Conservation (phyloP, 2,329 filamentous ascomycete species). For the Dactylellina parvicollis region DNA sequence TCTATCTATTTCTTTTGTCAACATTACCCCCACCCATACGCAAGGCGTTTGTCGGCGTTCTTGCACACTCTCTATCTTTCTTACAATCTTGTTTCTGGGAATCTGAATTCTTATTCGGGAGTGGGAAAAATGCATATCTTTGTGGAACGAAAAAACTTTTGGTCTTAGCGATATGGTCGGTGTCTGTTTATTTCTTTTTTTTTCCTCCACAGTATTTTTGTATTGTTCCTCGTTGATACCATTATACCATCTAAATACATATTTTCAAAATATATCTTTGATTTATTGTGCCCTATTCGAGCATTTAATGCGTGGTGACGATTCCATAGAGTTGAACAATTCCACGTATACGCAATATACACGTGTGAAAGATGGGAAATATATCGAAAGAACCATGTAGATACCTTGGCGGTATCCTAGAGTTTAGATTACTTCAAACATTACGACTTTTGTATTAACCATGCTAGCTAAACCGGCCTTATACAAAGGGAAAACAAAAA, state of each 20-base stretch:
- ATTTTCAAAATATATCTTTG: neutral
- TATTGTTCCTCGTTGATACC: neutral
- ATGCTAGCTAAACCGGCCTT: neutral
- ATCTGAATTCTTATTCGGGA: no score
- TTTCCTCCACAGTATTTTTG: neutral
- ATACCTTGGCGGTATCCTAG: no score
- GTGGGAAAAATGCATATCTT: neutral
- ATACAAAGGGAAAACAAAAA: neutral
- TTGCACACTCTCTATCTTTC: neutral
- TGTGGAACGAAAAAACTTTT: neutral
- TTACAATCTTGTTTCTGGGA: neutral
- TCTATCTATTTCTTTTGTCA: neutral
- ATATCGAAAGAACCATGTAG: neutral
- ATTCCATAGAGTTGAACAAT: no score
- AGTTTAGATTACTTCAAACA: neutral
- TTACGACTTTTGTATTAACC: slow-evolving; percentile 17
- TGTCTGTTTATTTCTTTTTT: slow-evolving; percentile 4
- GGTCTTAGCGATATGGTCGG: neutral
- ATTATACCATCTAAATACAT: slow-evolving; percentile 2
- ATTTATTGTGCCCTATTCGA: no score
- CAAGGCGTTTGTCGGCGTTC: slow-evolving; percentile 42
- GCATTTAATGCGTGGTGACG: no score
- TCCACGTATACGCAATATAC: no score
- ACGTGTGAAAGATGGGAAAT: no score
- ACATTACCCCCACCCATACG: slow-evolving; percentile 33